Percentiles rank a stretch among this genome's conserved stretches.
phyloP scores from a whole-genome alignment of 2,329 filamentous ascomycete species.

The Drechslerella coelobrocha region DNA sequence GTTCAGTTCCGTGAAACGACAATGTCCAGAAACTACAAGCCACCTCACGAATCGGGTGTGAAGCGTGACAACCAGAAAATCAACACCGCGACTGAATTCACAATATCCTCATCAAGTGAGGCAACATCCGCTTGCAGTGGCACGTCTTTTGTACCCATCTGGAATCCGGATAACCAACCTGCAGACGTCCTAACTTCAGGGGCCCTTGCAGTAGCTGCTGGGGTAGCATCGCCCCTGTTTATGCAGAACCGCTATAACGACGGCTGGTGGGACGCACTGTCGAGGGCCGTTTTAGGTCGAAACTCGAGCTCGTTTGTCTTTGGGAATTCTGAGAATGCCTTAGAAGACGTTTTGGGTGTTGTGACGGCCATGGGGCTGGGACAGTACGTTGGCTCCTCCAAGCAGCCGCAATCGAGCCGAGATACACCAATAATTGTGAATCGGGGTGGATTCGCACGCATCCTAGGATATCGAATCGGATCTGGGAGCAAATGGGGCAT shows the following conservation, averaged over 20 bases:
- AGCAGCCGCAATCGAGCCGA: slow-evolving; percentile 13
- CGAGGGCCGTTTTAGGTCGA: slow-evolving; percentile 15
- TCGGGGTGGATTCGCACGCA: slow-evolving; percentile 22
- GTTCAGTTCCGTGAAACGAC: slow-evolving; percentile 43
- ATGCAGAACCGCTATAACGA: slow-evolving; percentile 42
- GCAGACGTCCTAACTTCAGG: slow-evolving; percentile 24
- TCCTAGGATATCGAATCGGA: slow-evolving; percentile 39
- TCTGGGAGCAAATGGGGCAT: slow-evolving; percentile 38
- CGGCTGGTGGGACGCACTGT: slow-evolving; percentile 44
- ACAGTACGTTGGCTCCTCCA: slow-evolving; percentile 35
- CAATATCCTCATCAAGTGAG: slow-evolving; percentile 24
- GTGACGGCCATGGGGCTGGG: slow-evolving; percentile 33
- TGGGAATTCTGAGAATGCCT: slow-evolving; percentile 25
- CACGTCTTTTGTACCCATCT: slow-evolving; percentile 29
- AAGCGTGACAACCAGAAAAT: slow-evolving; percentile 31
- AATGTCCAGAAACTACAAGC: slow-evolving; percentile 41
- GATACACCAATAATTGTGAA: slow-evolving; percentile 25
- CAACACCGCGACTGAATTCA: slow-evolving; percentile 34
- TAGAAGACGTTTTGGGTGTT: slow-evolving; percentile 38
- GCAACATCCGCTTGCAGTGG: slow-evolving; percentile 14
- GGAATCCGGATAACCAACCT: slow-evolving; percentile 35
- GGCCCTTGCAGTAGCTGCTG: slow-evolving; percentile 40
- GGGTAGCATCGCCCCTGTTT: slow-evolving; percentile 32
- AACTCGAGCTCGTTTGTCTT: slow-evolving; percentile 37
- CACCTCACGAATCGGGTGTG: slow-evolving; percentile 31